A percentile compares a stretch with the other conserved stretches of the same genome.
phyloP scores from a whole-genome alignment of 805 yeast genomes.

The Yamadazyma tumulicola region DNA sequence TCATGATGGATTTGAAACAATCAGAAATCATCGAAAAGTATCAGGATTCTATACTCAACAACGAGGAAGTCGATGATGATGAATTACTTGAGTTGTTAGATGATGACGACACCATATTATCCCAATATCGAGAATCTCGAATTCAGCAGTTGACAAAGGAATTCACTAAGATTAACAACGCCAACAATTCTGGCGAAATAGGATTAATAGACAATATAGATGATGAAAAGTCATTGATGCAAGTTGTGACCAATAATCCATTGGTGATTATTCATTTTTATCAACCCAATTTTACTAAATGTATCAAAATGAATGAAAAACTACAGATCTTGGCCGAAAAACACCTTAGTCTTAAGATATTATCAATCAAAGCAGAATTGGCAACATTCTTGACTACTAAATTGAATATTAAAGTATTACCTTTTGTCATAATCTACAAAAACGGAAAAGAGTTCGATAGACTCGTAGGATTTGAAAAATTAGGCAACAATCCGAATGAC shows the following conservation, averaged over 20 bases:
- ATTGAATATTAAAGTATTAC: slow-evolving; percentile 63
- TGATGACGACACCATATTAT: slow-evolving; percentile 42
- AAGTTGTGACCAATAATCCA: slow-evolving; percentile 41
- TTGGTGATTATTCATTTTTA: slow-evolving; percentile 58
- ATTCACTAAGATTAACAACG: slow-evolving; percentile 32
- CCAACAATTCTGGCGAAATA: slow-evolving; percentile 14
- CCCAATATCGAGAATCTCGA: slow-evolving; percentile 59
- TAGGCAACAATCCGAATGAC: slow-evolving; percentile 45
- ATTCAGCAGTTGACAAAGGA: slow-evolving; percentile 52
- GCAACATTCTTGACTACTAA: slow-evolving; percentile 73
- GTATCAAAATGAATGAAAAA: slow-evolving; percentile 54
- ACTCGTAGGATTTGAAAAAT: slow-evolving; percentile 65
- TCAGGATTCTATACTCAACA: slow-evolving; percentile 37
- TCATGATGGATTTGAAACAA: slow-evolving; percentile 32
- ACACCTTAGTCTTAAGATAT: slow-evolving; percentile 53
- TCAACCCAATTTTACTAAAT: slow-evolving; percentile 57
- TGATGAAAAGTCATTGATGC: slow-evolving; percentile 58
- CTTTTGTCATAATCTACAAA: slow-evolving; percentile 61
- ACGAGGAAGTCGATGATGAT: slow-evolving; percentile 26
- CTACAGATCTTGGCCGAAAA: slow-evolving; percentile 46
- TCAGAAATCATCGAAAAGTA: slow-evolving; percentile 40
- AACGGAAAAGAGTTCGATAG: slow-evolving; percentile 58
- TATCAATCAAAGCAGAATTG: slow-evolving; percentile 54
- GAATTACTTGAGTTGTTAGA: slow-evolving; percentile 51
- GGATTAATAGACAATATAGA: slow-evolving; percentile 41